Conservation (phyloP, 148 eudicot species). For the Persicaria maculosa region DNA sequence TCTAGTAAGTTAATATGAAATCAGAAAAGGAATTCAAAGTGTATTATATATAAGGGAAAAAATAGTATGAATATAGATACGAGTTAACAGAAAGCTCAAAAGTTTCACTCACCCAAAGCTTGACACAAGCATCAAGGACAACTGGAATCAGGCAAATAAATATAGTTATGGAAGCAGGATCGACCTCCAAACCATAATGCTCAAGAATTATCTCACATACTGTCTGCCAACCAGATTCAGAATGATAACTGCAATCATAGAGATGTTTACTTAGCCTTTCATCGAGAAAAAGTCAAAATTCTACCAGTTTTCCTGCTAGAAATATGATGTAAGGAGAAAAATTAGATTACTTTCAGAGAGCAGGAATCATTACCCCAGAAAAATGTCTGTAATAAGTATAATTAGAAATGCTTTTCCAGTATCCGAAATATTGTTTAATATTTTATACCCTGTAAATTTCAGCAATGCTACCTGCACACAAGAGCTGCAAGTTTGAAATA, state of each 20-base stretch:
- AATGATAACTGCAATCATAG: slow-evolving; percentile 65
- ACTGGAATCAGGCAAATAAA: slow-evolving; percentile 86
- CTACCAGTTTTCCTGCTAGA: neutral
- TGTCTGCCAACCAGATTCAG: slow-evolving; percentile 98
- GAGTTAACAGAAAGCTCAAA: neutral
- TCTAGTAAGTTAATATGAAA: neutral
- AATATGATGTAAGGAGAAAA: neutral
- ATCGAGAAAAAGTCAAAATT: neutral
- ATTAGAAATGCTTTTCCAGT: slow-evolving; percentile 93
- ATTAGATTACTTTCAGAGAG: neutral
- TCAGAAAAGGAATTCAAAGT: neutral
- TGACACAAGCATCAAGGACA: slow-evolving; percentile 76
- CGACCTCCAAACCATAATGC: slow-evolving; percentile 86
- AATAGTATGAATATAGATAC: neutral
- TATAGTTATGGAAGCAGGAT: slow-evolving; percentile 62
- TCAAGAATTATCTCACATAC: slow-evolving; percentile 67
- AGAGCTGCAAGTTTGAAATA: slow-evolving; percentile 8
- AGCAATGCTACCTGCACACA: slow-evolving; percentile 79
- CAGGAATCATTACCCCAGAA: slow-evolving; percentile 62
- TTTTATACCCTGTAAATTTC: slow-evolving; percentile 94
- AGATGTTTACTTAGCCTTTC: neutral
- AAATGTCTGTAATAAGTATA: slow-evolving; percentile 79
- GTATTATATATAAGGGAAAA: no score
- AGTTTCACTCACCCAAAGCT: slow-evolving; percentile 82
- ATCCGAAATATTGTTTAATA: slow-evolving; percentile 80